A percentile compares a stretch with the other conserved stretches of the same genome.
Conservation (phyloP, 768 basidiomycete species). For the Hygrocybe coccinea region DNA sequence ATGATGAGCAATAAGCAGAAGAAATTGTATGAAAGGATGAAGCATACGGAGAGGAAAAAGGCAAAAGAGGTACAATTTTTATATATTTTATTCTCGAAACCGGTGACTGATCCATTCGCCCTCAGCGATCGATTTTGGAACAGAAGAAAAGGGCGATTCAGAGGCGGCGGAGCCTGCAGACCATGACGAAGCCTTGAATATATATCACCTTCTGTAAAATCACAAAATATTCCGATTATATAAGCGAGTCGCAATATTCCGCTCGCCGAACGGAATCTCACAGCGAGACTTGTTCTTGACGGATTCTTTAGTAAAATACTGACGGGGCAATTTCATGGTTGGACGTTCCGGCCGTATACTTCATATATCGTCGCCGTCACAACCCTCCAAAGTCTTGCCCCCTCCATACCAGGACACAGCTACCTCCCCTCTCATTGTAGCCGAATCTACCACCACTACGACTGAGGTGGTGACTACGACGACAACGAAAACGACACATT, state of each 20-base stretch:
- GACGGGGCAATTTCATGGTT: constrained; percentile 7
- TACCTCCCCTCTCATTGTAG: constrained; percentile 33
- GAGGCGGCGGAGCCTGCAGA: constrained; percentile 32
- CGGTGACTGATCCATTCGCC: constrained; percentile 11
- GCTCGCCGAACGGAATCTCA: too few species aligned
- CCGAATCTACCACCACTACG: constrained; percentile 47
- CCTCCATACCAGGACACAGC: constrained; percentile 24
- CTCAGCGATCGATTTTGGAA: constrained; percentile 58
- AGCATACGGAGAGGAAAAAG: constrained; percentile 75
- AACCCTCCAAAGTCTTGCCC: constrained; percentile 6
- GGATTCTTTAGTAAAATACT: constrained; percentile 22
- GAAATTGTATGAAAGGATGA: constrained; percentile 92
- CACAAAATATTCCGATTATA: too few species aligned
- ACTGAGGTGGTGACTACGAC: constrained; percentile 45
- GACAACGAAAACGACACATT: constrained; percentile 48
- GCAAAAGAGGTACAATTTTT: constrained; percentile 62
- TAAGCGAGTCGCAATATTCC: not conserved
- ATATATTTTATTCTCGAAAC: not conserved
- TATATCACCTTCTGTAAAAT: too few species aligned
- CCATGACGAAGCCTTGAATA: too few species aligned
- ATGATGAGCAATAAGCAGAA: constrained; percentile 94
- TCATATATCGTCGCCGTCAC: not conserved
- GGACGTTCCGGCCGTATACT: constrained; percentile 3
- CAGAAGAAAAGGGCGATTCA: constrained; percentile 51
- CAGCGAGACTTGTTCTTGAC: not conserved